These are phyloP conservation scores for Backusella macrospora DNA, from an alignment of 192 early-diverging fungal genomes.

Conservation along the genomic window DNA sequence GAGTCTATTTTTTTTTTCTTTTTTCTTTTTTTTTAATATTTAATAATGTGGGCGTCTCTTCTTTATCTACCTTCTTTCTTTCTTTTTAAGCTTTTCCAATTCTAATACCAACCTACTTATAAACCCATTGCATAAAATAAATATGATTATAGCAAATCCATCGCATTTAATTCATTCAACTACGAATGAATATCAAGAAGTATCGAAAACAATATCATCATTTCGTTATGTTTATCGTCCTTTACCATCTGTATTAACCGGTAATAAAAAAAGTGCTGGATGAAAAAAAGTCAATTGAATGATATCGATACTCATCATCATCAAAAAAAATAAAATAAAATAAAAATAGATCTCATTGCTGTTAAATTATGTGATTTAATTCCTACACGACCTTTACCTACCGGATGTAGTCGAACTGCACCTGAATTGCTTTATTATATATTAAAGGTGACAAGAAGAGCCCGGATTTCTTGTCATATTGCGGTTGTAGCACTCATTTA, in stretches of 20 bases:
- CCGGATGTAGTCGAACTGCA: slow-evolving; percentile 22
- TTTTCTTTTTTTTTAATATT: neutral
- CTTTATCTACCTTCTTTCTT: slow-evolving; percentile 16
- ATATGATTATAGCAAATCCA: slow-evolving; percentile 7
- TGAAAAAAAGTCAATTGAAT: too few species aligned
- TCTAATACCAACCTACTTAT: too few species aligned
- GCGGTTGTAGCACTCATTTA: slow-evolving; percentile 42
- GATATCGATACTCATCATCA: too few species aligned
- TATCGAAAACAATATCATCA: neutral
- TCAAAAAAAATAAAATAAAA: too few species aligned
- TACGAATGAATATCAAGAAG: neutral
- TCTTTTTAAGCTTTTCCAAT: neutral
- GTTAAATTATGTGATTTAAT: slow-evolving; percentile 34
- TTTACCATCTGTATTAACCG: slow-evolving; percentile 21
- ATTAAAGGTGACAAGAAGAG: slow-evolving; percentile 34
- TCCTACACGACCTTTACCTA: slow-evolving; percentile 20
- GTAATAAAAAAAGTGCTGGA: too few species aligned
- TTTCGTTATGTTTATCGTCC: slow-evolving; percentile 1
- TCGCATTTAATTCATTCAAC: neutral
- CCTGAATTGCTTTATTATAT: slow-evolving; percentile 46
- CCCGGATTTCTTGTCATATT: slow-evolving; percentile 37
- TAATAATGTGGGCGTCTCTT: neutral
- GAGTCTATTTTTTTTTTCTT: neutral
- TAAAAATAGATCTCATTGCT: slow-evolving; percentile 28
- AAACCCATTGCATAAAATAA: too few species aligned